These are phyloP conservation scores for Phytophthora hibernalis DNA, from an alignment of 352 stramenopile species.

Conservation along the genomic window DNA sequence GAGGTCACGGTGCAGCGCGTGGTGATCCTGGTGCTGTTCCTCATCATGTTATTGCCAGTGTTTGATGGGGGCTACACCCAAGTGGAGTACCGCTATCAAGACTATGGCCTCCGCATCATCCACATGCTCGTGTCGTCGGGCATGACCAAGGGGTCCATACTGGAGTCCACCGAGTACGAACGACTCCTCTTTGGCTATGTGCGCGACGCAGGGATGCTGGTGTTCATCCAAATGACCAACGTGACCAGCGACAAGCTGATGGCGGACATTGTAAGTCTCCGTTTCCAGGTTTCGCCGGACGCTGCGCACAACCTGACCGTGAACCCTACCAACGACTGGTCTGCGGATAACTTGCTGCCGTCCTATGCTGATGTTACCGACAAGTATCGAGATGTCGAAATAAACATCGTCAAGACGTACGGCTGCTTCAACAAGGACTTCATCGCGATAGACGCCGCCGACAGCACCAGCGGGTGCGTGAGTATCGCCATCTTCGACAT, in stretches of 20 bases:
- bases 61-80: constrained; percentile 86
- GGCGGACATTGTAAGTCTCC: constrained; percentile 43
- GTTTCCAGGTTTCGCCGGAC: constrained; percentile 60
- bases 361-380: constrained; percentile 50
- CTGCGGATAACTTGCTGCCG: constrained; percentile 34
- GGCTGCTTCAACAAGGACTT: constrained; percentile 79
- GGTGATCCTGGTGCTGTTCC: constrained; percentile 90
- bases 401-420: constrained; percentile 83
- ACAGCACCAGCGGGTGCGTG: constrained; percentile 63
- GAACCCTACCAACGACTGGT: constrained; percentile 75
- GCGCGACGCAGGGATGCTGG: constrained; percentile 58
- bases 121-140: constrained; percentile 73
- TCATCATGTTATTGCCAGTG: constrained; percentile 89
- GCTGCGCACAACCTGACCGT: constrained; percentile 55
- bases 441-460: constrained; percentile 55
- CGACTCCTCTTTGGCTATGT: constrained; percentile 75
- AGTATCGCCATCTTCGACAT: constrained; percentile 90
- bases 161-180: constrained; percentile 54
- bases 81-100: constrained; percentile 84
- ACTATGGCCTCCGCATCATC: constrained; percentile 82
- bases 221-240: constrained; percentile 70
- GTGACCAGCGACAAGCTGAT: constrained; percentile 46
- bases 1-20: constrained; percentile 88
- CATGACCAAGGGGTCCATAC: constrained; percentile 31
- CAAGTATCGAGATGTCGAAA: constrained; percentile 58